Evolutionary conservation across 2,329 filamentous ascomycete genomes (phyloP), one percentile per base, ranked within the genome.

Genomic region (Tolypocladium nubicola): DNA sequence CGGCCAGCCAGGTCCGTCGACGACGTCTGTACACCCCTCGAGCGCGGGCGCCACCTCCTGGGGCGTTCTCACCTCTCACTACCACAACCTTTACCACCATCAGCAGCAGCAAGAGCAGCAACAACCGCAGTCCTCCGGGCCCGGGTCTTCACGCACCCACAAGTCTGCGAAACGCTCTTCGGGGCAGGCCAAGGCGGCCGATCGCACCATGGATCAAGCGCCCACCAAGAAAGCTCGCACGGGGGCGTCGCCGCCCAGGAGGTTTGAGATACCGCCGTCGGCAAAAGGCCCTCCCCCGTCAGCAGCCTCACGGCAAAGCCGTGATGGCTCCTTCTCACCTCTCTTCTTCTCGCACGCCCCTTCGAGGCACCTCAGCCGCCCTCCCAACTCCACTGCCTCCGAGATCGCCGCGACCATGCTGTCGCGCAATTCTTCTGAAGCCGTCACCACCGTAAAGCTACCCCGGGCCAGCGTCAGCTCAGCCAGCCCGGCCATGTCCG

Each of bases 391-490:
- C n/a, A 67, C 68, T 26, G 67, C 73, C 26, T 66, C 73, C 16
- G 78, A 80, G 58, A 68, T 72, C 7, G 68, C 75, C 30, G 67
- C 70, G 38, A 75, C 73, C 55, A 79, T 83, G 73, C 71, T 82
- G 61, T 71, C 72, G 57, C 74, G 71, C 55, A 70, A 76, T n/a
- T 58, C 66, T 16, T 63, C 70, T 19, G 77, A 76, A 41, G 58
- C 64, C 3, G 73, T 84, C 35, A 83, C 78, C 23, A 84, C 79
- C 56, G 73, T 81, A 55, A 82, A 79, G 64, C 71, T 84, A 52
- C 78, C 82, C 13, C 74, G 78, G 57, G 80, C 80, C 45, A 81
- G 74, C 56, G 72, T 84, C 56, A 76, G 69, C 59, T 73, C 76
- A 9, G 67, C 75, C 9, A 80, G 74, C 55, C 75, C 79, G 2